Evolutionary conservation across 306 rosid species (phyloP), one percentile per base, ranked within the genome.

Genomic region (Pyrus bretschneideri): DNA sequence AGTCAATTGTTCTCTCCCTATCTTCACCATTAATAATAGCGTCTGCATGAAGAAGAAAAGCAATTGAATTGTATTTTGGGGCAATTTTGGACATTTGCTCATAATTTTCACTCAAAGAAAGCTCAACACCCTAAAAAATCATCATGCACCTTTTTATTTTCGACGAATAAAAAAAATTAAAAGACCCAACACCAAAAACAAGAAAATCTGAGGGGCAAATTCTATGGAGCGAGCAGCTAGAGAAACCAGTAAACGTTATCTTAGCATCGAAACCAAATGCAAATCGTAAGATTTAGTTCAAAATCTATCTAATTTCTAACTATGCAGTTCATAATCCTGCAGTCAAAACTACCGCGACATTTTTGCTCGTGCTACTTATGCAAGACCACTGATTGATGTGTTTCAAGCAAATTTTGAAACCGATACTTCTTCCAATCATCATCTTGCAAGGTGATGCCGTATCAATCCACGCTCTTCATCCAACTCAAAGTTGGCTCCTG

Each of bases 381-480:
- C 40, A 35, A 35, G 40, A 35, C 40, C 70, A 33, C 12, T 9
- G 15, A n/a, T 31, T 38, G 42, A 15, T 40, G 17, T 40, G 17
- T 40, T 40, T 14, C 18, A 38, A 40, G 22, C n/a, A 2, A 60
- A 35, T 35, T 29, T 29, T 40, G 31, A 63, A 63, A 14, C 17
- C 66, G 10, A 61, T 12, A 27, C 44, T 64, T 23, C 19, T 25
- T 45, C 29, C 22, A 22, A 57, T 57, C 62, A 75, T 88, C 81
- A 83, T 77, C 84, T 79, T 69, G 85, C 83, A 67, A 92, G 91
- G 31, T 73, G 82, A 79, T 94, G 97, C 78, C 84, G 84, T 60
- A 92, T 92, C 23, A 95, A 78, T 83, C 86, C 91, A 29, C 68
- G 79, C 76, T 81, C 88, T 80, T 87, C 93, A 75, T 88, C 95